These are phyloP conservation scores for Chenopodium formosanum DNA, from an alignment of 148 eudicot genomes.

Conservation along the genomic window DNA sequence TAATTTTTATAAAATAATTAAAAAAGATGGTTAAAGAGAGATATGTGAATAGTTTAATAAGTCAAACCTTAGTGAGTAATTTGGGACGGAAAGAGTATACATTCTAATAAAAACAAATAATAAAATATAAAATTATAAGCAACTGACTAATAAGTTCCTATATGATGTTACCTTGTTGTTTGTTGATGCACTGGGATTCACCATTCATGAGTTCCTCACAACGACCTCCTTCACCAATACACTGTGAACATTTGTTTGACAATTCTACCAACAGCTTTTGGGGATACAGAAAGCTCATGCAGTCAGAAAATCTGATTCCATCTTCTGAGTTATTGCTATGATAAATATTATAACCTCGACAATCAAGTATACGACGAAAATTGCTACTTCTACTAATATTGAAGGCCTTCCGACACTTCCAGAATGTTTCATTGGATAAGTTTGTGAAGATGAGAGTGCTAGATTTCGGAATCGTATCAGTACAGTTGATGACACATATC, in stretches of 20 bases:
- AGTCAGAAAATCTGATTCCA: background rate
- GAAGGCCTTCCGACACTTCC: conserved; percentile 22
- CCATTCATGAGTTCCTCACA: conserved; percentile 22
- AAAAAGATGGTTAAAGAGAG: no score
- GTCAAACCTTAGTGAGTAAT: no score
- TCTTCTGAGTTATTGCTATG: background rate
- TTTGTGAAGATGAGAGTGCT: conserved; percentile 15
- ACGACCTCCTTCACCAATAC: conserved; percentile 22
- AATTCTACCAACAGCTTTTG: conserved; percentile 8
- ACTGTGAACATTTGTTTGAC: conserved; percentile 23
- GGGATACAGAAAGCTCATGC: conserved; percentile 18
- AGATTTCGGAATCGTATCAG: conserved; percentile 6
- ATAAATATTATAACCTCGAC: conserved; percentile 11
- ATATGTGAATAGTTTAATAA: no score
- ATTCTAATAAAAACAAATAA: no score
- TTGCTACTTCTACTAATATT: background rate
- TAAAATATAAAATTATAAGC: no score
- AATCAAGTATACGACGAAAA: conserved; percentile 7
- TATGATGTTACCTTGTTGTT: conserved; percentile 22
- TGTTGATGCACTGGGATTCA: conserved; percentile 28
- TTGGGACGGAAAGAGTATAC: no score
- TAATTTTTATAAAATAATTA: no score
- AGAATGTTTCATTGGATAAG: conserved; percentile 20
- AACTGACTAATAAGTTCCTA: no score
- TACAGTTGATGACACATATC: conserved; percentile 33